Percentiles rank a stretch among this genome's conserved stretches.
Evolutionary conservation across 345 rosid genomes (phyloP).

Genomic region (Litchi chinensis): DNA sequence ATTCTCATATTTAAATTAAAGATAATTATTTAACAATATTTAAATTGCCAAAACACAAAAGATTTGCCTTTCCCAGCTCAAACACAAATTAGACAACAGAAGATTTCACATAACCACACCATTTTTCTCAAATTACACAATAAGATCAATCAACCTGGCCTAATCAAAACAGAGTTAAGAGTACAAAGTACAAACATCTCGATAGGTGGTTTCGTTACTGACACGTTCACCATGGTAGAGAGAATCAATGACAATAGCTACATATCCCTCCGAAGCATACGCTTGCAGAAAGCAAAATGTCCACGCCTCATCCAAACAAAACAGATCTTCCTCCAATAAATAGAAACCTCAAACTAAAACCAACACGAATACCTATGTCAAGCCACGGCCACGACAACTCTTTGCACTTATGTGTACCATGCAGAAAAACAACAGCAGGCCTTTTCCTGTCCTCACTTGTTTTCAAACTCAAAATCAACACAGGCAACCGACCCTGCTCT

Average conservation of each 20-base stretch:
- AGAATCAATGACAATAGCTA: constrained; percentile 82
- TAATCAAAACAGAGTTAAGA: background rate
- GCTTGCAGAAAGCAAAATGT: constrained; percentile 46
- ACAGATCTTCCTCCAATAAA: background rate
- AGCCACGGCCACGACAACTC: constrained; percentile 91
- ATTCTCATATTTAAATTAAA: background rate
- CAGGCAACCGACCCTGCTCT: constrained; percentile 75
- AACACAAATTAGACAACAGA: background rate
- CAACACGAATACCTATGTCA: constrained; percentile 42
- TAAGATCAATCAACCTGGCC: background rate
- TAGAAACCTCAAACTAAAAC: too few species aligned
- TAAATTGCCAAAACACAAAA: background rate
- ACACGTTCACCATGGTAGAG: constrained; percentile 95
- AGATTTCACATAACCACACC: background rate
- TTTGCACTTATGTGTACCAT: constrained; percentile 72
- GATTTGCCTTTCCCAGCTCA: background rate
- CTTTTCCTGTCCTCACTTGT: constrained; percentile 38
- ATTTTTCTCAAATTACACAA: background rate
- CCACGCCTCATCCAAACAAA: constrained; percentile 3
- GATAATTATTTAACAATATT: background rate
- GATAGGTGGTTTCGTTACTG: constrained; percentile 54
- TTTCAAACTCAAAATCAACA: constrained; percentile 69
- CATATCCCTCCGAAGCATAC: constrained; percentile 89
- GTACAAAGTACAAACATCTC: constrained; percentile 46
- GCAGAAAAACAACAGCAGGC: constrained; percentile 87